Percentiles rank a stretch among this genome's conserved stretches.
phyloP scores from a whole-genome alignment of 306 rosid species.

The Cucurbita ficifolia region DNA sequence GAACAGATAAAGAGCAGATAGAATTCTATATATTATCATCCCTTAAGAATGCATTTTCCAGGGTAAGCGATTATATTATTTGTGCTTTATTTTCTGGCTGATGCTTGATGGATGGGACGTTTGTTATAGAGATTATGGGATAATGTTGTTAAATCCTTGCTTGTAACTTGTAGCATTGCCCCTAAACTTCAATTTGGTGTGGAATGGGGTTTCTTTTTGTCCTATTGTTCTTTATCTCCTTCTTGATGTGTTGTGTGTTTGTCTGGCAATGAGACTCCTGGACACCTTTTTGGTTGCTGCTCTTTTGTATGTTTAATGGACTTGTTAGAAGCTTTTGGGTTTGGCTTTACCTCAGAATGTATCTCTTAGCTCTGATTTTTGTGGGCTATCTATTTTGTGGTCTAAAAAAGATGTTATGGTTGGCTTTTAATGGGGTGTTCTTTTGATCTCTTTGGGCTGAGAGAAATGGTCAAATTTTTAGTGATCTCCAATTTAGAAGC shows the following conservation, averaged over 20 bases:
- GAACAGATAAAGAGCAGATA: constrained; percentile 84
- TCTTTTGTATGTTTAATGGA: background rate
- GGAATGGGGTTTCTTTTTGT: background rate
- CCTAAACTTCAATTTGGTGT: background rate
- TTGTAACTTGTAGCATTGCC: background rate
- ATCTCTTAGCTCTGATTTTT: background rate
- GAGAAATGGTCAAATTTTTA: no score
- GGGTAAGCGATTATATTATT: constrained; percentile 47
- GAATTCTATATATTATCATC: constrained; percentile 66
- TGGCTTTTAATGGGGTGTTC: background rate
- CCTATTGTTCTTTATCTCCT: background rate
- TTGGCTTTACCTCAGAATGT: background rate
- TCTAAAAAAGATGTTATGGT: background rate
- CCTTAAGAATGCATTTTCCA: constrained; percentile 56
- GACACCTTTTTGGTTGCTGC: no score
- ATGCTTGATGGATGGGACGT: background rate
- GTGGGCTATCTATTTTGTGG: background rate
- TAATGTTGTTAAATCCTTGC: background rate
- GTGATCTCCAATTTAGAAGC: background rate
- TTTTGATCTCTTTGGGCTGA: background rate
- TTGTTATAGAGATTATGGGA: background rate
- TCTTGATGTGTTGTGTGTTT: no score
- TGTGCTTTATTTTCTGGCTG: constrained; percentile 9
- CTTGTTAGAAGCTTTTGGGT: background rate
- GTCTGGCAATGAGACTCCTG: no score